Evolutionary conservation across 805 yeast genomes (phyloP), one percentile per base, ranked within the genome.

Genomic region (Helenozyma rhizophorensis): DNA sequence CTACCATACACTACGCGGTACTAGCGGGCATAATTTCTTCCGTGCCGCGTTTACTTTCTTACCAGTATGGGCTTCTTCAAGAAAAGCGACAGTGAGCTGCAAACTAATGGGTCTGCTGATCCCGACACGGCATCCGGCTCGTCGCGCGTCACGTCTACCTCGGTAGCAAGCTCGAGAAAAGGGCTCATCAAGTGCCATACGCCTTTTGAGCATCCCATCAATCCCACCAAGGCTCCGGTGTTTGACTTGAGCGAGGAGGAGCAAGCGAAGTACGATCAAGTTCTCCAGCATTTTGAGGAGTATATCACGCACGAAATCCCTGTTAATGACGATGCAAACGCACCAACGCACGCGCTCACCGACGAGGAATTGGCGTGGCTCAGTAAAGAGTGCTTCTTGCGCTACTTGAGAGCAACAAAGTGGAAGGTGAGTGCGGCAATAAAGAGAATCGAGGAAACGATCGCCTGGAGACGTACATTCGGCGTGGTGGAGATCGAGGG

Each of bases 391-490:
- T 73, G 80, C 44, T 60, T 74, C 21, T 47, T 72, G 31, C 53
- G 80, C 36, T 74, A 71, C 40, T 56, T 74, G 28, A 54, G 76
- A 25, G 79, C 79, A 7, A 58, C 71, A 25, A 73, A 72, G 40
- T 74, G 79, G 77, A 59, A 69, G 36, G 48, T 47, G 0, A 60
- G 62, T 8, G 53, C 57, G 6, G 65, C 78, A 4, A 65, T 68
- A 16, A 64, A 67, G 35, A 52, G 74, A 34, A 50, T 74, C 9
- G 65, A 63, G 26, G 67, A 65, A 12, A 71, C 78, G 1, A 37
- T 74, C n/a, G 53, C 62, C 1, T 74, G 80, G 80, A 64, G 80
- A 54, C 60, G 80, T 39, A 68, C 72, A 9, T 72, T 72, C 46
- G 80, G 80, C 7, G 56, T 65, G 14, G 62, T 58, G 9, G 30